Conservation (phyloP, 2,329 filamentous ascomycete genomes). For the Aspergillus fumigatus region DNA sequence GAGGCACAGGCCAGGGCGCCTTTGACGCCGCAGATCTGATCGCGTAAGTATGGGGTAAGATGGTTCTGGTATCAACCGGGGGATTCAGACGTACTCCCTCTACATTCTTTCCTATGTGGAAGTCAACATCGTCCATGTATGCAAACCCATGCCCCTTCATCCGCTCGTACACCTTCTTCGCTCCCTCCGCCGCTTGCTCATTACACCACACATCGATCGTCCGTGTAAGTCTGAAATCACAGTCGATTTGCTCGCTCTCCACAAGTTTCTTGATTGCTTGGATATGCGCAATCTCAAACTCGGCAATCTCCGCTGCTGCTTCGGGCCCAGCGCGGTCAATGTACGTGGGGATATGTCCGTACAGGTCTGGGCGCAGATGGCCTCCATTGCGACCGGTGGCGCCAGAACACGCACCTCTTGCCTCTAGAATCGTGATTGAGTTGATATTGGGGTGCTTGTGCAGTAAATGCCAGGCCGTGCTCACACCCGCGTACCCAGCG, state of each 20-base stretch:
- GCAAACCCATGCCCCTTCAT: slow-evolving; percentile 23
- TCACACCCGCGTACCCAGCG: slow-evolving; percentile 43
- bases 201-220: slow-evolving; percentile 39
- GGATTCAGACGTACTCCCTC: slow-evolving; percentile 23
- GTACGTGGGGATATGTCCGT: slow-evolving; percentile 32
- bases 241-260: slow-evolving; percentile 40
- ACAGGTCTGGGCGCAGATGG: slow-evolving; percentile 40
- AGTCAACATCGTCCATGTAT: slow-evolving; percentile 29
- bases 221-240: slow-evolving; percentile 38
- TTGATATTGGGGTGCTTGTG: slow-evolving; percentile 9
- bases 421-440: slow-evolving; percentile 36
- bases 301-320: slow-evolving; percentile 33
- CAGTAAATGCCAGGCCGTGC: slow-evolving; percentile 40
- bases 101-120: slow-evolving; percentile 21
- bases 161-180: slow-evolving; percentile 20
- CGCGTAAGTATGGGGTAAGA: neutral
- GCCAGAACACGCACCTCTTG: slow-evolving; percentile 36
- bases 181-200: slow-evolving; percentile 22
- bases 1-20: slow-evolving; percentile 31
- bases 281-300: slow-evolving; percentile 40
- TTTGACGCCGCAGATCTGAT: slow-evolving; percentile 37
- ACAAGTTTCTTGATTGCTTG: slow-evolving; percentile 36
- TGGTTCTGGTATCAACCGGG: neutral
- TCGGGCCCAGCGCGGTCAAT: slow-evolving; percentile 29
- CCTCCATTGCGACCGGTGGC: slow-evolving; percentile 44